Evolutionary conservation across 2,329 filamentous ascomycete genomes (phyloP), one percentile per base, ranked within the genome.

Genomic region (Ophiostoma populinum): DNA sequence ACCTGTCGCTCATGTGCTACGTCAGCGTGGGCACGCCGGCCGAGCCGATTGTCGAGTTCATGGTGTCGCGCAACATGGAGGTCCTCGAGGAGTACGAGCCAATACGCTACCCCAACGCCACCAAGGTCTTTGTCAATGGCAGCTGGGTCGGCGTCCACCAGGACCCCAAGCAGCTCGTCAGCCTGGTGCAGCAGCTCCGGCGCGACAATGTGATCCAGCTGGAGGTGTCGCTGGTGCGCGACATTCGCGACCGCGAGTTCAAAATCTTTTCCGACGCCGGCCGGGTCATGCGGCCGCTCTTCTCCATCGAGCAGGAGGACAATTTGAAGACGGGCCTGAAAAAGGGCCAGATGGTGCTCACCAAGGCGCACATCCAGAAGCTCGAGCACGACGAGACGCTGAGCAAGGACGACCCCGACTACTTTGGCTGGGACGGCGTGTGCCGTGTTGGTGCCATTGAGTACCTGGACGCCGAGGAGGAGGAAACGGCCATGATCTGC

Each of bases 181-280:
- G 70, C 38, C 74, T 80, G 37, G 79, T 93, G 29, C 68, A 80
- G 48, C 70, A 77, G 35, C 68, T 92, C 35, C 75, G 85, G 46
- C 70, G 87, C 38, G 78, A 78, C 44, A 80, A 81, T 42, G 75
- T 82, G 49, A 77, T 98, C 41, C 85, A 82, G 11, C 80, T 83
- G 46, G 87, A 95, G 59, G 85, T 94, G 46, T 94, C 86, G 42
- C 69, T 98, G 48, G 81, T 98, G 49, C 75, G 90, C 51, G 90
- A 98, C 51, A 94, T 98, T 48, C 77, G 92, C 55, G 90, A 98
- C 49, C 75, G 87, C 47, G 90, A 98, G 55, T 94, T 98, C 68
- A 92, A 92, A 58, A 87, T 98, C 47, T 94, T 95, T 55, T 95
- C 87, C 3, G 90, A 98, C 55, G 87, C 87, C 27, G 90, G 90